A percentile compares a stretch with the other conserved stretches of the same genome.
Evolutionary conservation across 441 rosid genomes (phyloP).

Genomic region (Manihot esculenta): DNA sequence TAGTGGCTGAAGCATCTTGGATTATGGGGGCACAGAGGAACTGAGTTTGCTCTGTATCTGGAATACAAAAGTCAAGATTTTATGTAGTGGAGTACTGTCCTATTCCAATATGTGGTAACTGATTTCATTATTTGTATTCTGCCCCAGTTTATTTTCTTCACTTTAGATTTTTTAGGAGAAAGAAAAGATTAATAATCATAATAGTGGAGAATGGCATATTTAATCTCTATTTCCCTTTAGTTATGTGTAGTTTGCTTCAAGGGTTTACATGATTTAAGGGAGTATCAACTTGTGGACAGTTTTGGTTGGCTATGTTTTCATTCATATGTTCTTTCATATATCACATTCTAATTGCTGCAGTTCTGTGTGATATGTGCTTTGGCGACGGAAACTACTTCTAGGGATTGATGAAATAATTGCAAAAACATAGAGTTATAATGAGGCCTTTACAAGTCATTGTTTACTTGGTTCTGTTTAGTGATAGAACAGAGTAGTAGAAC

Average conservation of each 20-base stretch:
- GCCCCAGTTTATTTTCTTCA: constrained; percentile 6
- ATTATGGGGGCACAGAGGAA: constrained; percentile 7
- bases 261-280: background rate
- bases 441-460: background rate
- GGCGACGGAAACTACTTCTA: background rate
- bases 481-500: too few species aligned
- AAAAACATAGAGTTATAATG: background rate
- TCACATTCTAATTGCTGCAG: background rate
- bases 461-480: background rate
- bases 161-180: constrained; percentile 9
- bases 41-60: background rate
- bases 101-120: constrained; percentile 9
- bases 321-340: background rate
- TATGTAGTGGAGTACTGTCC: constrained; percentile 1
- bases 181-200: constrained; percentile 6
- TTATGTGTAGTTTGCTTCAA: background rate
- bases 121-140: constrained; percentile 2
- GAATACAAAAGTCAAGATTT: constrained; percentile 10
- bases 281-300: background rate
- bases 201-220: constrained; percentile 8
- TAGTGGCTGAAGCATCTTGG: constrained; percentile 17
- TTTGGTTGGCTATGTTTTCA: background rate
- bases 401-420: background rate
- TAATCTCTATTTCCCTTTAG: background rate
- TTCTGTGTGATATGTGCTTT: background rate